phyloP scores from a whole-genome alignment of 108 stramenopile genomes.

The Skeletonema marinoi region DNA sequence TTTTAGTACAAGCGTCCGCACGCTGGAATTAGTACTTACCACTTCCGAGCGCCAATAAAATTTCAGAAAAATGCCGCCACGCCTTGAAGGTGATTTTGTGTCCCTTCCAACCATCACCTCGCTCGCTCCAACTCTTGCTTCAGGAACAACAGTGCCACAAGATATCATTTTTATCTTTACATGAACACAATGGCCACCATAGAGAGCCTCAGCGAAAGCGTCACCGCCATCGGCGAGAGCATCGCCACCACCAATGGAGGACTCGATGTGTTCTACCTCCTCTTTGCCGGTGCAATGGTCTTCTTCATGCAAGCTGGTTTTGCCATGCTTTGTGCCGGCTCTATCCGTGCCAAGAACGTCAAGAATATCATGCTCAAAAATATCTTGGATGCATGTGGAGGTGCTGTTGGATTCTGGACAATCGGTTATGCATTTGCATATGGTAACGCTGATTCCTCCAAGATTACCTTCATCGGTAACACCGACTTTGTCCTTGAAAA shows the following conservation, averaged over 20 bases:
- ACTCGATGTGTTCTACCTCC: constrained; percentile 38
- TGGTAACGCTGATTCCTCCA: constrained; percentile 27
- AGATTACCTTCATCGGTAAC: constrained; percentile 38
- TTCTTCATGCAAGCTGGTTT: constrained; percentile 84
- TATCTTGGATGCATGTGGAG: constrained; percentile 59
- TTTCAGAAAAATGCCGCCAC: too few species aligned
- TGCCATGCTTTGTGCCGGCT: constrained; percentile 80
- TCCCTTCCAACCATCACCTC: too few species aligned
- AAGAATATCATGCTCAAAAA: constrained; percentile 73
- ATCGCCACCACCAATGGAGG: constrained; percentile 7
- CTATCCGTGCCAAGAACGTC: constrained; percentile 60
- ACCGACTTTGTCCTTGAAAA: constrained; percentile 30
- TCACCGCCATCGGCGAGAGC: not conserved
- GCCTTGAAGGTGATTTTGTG: too few species aligned
- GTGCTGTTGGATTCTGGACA: constrained; percentile 60
- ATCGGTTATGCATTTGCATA: constrained; percentile 64
- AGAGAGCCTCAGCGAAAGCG: not conserved
- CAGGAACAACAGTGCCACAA: too few species aligned
- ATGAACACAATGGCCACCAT: not conserved
- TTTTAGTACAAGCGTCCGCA: too few species aligned
- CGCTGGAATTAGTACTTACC: too few species aligned
- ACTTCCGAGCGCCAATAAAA: too few species aligned
- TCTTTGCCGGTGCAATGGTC: constrained; percentile 47
- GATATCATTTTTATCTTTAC: too few species aligned
- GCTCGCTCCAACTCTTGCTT: too few species aligned